Conservation (phyloP, 108 stramenopile species). For the Seminavis robusta region DNA sequence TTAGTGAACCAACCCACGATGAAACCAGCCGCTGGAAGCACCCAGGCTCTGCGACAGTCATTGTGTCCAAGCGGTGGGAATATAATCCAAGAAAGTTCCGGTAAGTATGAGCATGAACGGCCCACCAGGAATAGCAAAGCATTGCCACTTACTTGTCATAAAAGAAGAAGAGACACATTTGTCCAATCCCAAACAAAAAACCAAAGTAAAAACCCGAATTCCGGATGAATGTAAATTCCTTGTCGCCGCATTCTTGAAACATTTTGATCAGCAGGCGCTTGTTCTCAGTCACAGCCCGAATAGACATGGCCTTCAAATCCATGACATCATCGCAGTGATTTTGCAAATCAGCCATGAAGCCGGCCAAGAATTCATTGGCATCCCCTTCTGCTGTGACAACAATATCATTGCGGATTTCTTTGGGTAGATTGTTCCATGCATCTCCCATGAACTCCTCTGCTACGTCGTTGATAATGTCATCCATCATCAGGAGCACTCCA, state of each 20-base stretch:
- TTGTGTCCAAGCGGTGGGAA: no score
- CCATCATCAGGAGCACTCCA: conserved; percentile 76
- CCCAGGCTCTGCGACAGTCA: no score
- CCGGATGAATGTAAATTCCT: conserved; percentile 90
- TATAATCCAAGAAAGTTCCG: no score
- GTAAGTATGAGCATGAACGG: no score
- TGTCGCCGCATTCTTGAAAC: conserved; percentile 91
- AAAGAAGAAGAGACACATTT: conserved; percentile 84
- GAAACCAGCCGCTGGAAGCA: conserved; percentile 56
- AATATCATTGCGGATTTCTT: conserved; percentile 77
- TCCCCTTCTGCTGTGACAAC: conserved; percentile 64
- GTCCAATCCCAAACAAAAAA: conserved; percentile 88
- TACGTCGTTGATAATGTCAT: conserved; percentile 80
- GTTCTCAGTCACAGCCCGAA: conserved; percentile 76
- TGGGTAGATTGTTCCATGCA: conserved; percentile 71
- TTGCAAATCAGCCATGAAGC: conserved; percentile 82
- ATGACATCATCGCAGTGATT: conserved; percentile 77
- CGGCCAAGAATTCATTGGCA: conserved; percentile 57
- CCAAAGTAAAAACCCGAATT: conserved; percentile 90
- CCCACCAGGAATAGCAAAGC: no score
- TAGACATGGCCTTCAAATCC: conserved; percentile 88
- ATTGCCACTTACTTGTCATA: no score
- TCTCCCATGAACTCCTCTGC: conserved; percentile 79
- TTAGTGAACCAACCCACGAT: conserved; percentile 93
- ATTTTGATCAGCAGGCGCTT: conserved; percentile 86